These are phyloP conservation scores for Casuarina glauca DNA, from an alignment of 306 rosid genomes.

Conservation along the genomic window DNA sequence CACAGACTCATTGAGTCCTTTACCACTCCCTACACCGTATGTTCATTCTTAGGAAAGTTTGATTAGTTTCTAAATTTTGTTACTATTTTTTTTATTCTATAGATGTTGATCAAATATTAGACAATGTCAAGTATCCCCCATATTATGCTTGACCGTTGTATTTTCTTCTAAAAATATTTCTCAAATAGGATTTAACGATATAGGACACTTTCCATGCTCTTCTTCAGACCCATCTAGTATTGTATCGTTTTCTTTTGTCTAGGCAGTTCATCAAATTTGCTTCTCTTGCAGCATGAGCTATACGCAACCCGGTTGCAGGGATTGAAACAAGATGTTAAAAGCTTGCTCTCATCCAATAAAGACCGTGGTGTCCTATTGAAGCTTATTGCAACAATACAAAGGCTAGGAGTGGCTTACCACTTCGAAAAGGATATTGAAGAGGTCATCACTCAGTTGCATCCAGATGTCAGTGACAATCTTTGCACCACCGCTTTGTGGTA, in stretches of 20 bases:
- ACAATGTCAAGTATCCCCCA: not conserved
- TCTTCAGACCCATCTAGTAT: too few relatives aligned
- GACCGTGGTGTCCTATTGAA: not conserved
- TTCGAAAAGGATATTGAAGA: conserved; percentile 27
- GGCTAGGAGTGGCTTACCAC: conserved; percentile 33
- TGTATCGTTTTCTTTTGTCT: too few relatives aligned
- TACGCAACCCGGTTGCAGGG: conserved; percentile 12
- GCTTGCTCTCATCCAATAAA: not conserved
- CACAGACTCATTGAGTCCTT: conserved; percentile 27
- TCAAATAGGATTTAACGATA: too few relatives aligned
- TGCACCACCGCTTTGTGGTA: conserved; percentile 13
- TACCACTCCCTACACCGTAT: too few relatives aligned
- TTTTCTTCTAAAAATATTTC: too few relatives aligned
- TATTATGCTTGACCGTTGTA: too few relatives aligned
- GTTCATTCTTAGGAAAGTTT: too few relatives aligned
- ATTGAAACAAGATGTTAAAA: not conserved
- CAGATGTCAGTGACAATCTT: not conserved
- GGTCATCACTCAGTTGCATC: not conserved
- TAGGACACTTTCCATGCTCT: too few relatives aligned
- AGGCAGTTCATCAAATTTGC: too few relatives aligned
- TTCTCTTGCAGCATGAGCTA: conserved; percentile 21
- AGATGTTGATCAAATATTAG: too few relatives aligned
- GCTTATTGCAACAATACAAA: conserved; percentile 16
- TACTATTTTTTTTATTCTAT: too few relatives aligned
- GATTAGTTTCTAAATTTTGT: too few relatives aligned